phyloP scores from a whole-genome alignment of 1,284 basidiomycete species.

The Exsudoporus floridanus region DNA sequence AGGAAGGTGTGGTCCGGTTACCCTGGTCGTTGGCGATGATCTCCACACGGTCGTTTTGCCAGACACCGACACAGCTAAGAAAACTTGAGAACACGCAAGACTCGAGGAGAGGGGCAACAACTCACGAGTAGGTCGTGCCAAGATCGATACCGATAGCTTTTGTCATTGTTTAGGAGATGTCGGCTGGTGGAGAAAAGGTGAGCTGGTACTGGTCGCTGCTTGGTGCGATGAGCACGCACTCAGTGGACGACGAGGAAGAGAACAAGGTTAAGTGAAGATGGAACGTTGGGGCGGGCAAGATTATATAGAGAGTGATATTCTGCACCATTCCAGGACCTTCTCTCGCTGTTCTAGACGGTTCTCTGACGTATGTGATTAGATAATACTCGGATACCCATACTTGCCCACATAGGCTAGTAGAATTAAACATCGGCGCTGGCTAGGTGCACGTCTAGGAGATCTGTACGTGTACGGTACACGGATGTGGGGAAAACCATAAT shows the following conservation, averaged over 20 bases:
- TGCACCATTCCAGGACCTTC: conserved; percentile 41
- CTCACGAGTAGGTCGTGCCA: conserved; percentile 83
- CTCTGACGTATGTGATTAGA: conserved; percentile 36
- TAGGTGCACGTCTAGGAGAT: conserved; percentile 27
- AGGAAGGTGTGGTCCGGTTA: conserved; percentile 94
- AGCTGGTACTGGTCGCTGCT: not conserved
- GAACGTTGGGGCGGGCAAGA: conserved; percentile 2
- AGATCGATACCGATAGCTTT: conserved; percentile 95
- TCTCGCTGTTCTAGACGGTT: conserved; percentile 38
- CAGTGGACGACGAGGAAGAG: conserved; percentile 13
- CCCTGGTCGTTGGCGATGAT: conserved; percentile 98
- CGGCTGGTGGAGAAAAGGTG: not conserved
- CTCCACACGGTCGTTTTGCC: conserved; percentile 98
- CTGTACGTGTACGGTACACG: conserved; percentile 30
- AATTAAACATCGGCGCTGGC: conserved; percentile 21
- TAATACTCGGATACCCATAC: conserved; percentile 14
- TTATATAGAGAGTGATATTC: conserved; percentile 40
- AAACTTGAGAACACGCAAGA: conserved; percentile 2
- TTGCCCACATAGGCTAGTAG: not conserved
- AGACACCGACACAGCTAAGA: conserved; percentile 83
- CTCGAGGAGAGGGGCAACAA: conserved; percentile 11
- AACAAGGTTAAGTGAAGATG: conserved; percentile 16
- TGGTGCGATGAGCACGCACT: conserved; percentile 18
- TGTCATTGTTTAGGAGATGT: conserved; percentile 39
- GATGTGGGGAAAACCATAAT: conserved; percentile 26